A percentile compares a stretch with the other conserved stretches of the same genome.
These are phyloP conservation scores for Claviceps digitariae DNA, from an alignment of 2,329 filamentous ascomycete genomes.

Conservation along the genomic window DNA sequence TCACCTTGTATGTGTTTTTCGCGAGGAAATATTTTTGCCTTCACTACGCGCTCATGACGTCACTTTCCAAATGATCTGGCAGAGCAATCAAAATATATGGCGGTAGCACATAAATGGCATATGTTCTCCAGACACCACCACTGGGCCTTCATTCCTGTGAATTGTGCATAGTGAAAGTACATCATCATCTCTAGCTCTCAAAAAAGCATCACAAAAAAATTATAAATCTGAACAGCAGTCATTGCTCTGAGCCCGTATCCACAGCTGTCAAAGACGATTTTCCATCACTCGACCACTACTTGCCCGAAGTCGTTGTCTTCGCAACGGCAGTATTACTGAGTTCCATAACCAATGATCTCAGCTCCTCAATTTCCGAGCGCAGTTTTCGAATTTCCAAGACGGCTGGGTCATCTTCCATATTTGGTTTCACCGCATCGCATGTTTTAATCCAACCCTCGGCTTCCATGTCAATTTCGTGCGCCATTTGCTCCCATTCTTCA, in stretches of 20 bases:
- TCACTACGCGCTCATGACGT: background rate
- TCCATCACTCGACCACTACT: background rate
- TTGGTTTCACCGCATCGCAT: slow-evolving; percentile 61
- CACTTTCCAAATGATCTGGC: background rate
- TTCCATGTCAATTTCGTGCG: slow-evolving; percentile 61
- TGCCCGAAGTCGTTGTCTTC: background rate
- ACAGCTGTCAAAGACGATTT: background rate
- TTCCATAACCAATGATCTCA: slow-evolving; percentile 35
- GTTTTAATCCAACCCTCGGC: slow-evolving; percentile 73
- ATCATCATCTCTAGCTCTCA: background rate
- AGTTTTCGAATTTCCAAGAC: slow-evolving; percentile 55
- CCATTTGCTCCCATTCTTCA: slow-evolving; percentile 88
- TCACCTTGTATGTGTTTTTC: background rate
- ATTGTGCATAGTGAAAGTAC: background rate
- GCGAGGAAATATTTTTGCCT: background rate
- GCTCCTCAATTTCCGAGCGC: slow-evolving; percentile 41
- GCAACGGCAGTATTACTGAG: slow-evolving; percentile 8
- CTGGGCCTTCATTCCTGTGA: background rate
- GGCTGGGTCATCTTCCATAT: slow-evolving; percentile 66
- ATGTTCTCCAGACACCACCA: background rate
- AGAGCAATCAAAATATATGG: background rate
- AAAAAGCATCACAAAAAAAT: background rate
- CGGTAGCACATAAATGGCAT: background rate
- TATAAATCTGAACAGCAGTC: background rate
- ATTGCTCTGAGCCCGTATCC: background rate